phyloP scores from a whole-genome alignment of 1,284 basidiomycete species.

The Moniliophthora roreri region DNA sequence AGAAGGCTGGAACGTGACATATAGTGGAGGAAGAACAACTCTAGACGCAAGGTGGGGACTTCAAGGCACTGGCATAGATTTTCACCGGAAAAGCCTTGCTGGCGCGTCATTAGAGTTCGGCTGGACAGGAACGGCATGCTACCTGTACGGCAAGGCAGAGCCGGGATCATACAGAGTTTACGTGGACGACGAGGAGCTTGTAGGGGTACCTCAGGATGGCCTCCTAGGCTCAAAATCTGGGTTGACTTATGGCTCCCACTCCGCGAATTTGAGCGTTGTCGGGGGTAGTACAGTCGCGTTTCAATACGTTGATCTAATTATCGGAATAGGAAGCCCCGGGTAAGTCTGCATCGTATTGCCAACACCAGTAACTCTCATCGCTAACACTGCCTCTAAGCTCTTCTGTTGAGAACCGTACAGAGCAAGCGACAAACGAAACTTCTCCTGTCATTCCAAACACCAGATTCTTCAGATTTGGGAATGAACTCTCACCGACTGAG shows the following conservation, averaged over 20 bases:
- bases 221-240: not conserved
- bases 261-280: not conserved
- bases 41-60: not conserved
- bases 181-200: not conserved
- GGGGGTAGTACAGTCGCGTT: not conserved
- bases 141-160: not conserved
- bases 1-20: not conserved
- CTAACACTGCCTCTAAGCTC: not conserved
- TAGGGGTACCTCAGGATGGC: not conserved
- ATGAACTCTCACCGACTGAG: too few species aligned
- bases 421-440: not conserved
- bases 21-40: not conserved
- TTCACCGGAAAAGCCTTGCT: not conserved
- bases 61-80: not conserved
- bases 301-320: not conserved
- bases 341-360: not conserved
- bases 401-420: not conserved
- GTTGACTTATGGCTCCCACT: not conserved
- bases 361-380: not conserved
- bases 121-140: not conserved
- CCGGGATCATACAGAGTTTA: not conserved
- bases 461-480: not conserved
- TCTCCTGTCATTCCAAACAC: not conserved
- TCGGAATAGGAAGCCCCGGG: not conserved
- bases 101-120: not conserved